phyloP scores from a whole-genome alignment of 2,329 filamentous ascomycete species.

The Diaporthe eres region DNA sequence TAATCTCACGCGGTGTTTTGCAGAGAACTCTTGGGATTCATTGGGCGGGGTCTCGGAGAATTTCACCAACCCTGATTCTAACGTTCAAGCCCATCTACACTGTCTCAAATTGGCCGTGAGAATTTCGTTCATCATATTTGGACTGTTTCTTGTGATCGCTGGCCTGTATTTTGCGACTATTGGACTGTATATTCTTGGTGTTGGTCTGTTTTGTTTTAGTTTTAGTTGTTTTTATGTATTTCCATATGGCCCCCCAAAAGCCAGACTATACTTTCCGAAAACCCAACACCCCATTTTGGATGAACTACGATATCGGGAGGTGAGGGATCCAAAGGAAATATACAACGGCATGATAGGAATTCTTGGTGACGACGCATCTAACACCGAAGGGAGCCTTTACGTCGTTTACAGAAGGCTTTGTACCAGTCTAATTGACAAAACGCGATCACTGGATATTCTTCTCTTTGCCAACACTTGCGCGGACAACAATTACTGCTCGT shows the following conservation, averaged over 20 bases:
- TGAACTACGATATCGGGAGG: neutral
- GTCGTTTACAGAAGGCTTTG: neutral
- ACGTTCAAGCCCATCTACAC: neutral
- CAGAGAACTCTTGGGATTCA: neutral
- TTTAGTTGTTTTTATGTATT: neutral
- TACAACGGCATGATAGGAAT: neutral
- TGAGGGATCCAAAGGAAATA: neutral
- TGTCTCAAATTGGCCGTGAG: neutral
- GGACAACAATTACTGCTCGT: neutral
- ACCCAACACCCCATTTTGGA: neutral
- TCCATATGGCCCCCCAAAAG: neutral
- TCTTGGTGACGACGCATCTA: neutral
- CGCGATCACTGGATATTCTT: neutral
- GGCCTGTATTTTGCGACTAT: too few relatives aligned
- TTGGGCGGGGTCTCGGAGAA: rapidly evolving
- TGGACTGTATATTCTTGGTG: too few relatives aligned
- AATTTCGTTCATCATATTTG: neutral
- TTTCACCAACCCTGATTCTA: neutral
- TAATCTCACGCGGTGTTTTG: neutral
- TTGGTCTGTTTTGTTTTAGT: neutral
- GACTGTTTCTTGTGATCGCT: too few relatives aligned
- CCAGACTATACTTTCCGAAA: neutral
- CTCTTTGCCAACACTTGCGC: neutral
- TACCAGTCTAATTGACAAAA: neutral
- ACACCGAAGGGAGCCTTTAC: neutral